Conservation (phyloP, 345 rosid species). For the Salix arbutifolia region DNA sequence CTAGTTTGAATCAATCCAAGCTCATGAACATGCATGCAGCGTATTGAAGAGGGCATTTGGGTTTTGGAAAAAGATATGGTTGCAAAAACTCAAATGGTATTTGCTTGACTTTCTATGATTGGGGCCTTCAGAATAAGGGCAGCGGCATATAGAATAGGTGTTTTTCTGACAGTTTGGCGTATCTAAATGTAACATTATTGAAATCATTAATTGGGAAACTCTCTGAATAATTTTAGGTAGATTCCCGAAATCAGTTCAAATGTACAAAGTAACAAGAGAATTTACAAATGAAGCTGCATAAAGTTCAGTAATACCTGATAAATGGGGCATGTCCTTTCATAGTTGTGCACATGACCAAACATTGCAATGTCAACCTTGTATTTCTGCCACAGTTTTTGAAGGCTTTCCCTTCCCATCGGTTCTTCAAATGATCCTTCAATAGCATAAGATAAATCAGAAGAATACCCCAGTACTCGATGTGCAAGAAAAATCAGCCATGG, state of each 20-base stretch:
- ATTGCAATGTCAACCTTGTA: slow-evolving; percentile 73
- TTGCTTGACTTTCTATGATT: no score
- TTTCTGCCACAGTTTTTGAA: slow-evolving; percentile 73
- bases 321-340: slow-evolving; percentile 73
- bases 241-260: not conserved
- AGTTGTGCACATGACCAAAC: slow-evolving; percentile 68
- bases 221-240: not conserved
- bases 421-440: slow-evolving; percentile 55
- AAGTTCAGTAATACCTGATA: slow-evolving; percentile 46
- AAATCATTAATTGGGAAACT: not conserved
- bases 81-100: no score
- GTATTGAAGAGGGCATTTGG: no score
- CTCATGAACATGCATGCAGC: no score
- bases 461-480: slow-evolving; percentile 67
- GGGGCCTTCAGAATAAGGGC: no score
- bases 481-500: slow-evolving; percentile 73
- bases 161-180: not conserved
- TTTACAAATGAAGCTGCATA: not conserved
- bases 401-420: slow-evolving; percentile 64
- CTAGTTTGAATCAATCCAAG: not conserved
- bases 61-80: no score
- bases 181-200: not conserved
- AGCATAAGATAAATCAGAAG: slow-evolving; percentile 47
- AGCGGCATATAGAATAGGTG: not conserved
- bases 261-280: not conserved